phyloP scores from a whole-genome alignment of 495 filamentous ascomycete species.

The Aspergillus olivimuriae region DNA sequence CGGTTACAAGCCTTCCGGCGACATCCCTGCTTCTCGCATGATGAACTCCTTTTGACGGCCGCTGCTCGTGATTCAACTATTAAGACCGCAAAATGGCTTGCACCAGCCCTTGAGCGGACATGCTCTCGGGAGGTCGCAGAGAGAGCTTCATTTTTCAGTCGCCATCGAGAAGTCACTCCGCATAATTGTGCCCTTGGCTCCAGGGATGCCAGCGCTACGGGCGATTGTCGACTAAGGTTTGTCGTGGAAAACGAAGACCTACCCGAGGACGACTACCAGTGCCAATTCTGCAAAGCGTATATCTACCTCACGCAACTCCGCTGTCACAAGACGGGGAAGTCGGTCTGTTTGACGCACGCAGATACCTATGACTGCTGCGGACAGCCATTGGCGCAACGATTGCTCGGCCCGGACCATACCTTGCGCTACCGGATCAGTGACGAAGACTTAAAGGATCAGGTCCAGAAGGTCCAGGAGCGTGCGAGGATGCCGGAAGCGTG shows the following conservation, averaged over 20 bases:
- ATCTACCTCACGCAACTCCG: conserved; percentile 86
- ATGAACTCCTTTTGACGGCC: conserved; percentile 90
- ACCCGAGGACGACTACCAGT: conserved; percentile 84
- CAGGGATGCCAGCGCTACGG: conserved; percentile 17
- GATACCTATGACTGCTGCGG: conserved; percentile 76
- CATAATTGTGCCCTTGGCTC: conserved; percentile 42
- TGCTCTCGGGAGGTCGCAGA: conserved; percentile 63
- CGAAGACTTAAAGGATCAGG: conserved; percentile 55
- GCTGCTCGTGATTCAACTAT: conserved; percentile 74
- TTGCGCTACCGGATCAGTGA: conserved; percentile 72
- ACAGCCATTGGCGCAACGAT: conserved; percentile 49
- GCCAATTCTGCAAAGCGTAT: conserved; percentile 85
- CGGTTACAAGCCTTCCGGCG: conserved; percentile 81
- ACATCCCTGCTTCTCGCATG: conserved; percentile 94
- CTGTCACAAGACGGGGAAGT: conserved; percentile 70
- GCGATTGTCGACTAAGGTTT: conserved; percentile 37
- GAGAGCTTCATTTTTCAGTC: conserved; percentile 58
- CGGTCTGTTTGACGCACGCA: conserved; percentile 72
- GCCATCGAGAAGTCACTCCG: conserved; percentile 50
- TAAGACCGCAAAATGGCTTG: conserved; percentile 90
- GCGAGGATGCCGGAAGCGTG: conserved; percentile 80
- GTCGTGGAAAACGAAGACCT: conserved; percentile 64
- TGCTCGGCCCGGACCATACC: conserved; percentile 56
- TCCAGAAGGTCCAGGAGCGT: conserved; percentile 77
- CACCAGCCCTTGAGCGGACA: conserved; percentile 76